phyloP scores from a whole-genome alignment of 1,139 yeast genomes.

The Pichia sp. region DNA sequence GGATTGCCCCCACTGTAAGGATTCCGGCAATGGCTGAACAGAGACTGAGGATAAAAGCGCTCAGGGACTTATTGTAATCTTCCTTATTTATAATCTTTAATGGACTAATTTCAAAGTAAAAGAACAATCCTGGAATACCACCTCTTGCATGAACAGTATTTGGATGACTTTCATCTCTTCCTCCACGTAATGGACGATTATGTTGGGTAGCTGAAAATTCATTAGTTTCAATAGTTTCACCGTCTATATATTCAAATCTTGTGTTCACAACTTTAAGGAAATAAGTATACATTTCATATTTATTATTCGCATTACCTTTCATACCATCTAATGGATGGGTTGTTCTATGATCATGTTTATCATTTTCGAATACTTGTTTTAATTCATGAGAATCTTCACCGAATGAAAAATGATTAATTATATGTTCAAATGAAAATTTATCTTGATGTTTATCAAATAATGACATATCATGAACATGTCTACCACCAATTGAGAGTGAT shows the following conservation, averaged over 20 bases:
- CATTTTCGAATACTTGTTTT: constrained; percentile 19
- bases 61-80: constrained; percentile 72
- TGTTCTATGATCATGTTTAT: constrained; percentile 33
- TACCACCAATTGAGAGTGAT: constrained; percentile 46
- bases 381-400: constrained; percentile 51
- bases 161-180: constrained; percentile 85
- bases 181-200: constrained; percentile 79
- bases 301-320: constrained; percentile 37
- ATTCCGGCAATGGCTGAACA: constrained; percentile 92
- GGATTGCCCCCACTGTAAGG: constrained; percentile 80
- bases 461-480: constrained; percentile 81
- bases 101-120: constrained; percentile 89
- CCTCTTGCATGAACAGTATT: constrained; percentile 80
- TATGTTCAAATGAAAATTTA: constrained; percentile 65
- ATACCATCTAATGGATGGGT: constrained; percentile 71
- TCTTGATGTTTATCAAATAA: constrained; percentile 51
- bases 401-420: constrained; percentile 74
- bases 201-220: constrained; percentile 90
- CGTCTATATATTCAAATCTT: constrained; percentile 62
- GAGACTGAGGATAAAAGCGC: constrained; percentile 78
- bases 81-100: constrained; percentile 85
- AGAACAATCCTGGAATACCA: constrained; percentile 85
- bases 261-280: constrained; percentile 89
- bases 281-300: constrained; percentile 66
- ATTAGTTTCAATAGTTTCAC: constrained; percentile 63